These are phyloP conservation scores for Penicillium manginii DNA, from an alignment of 495 filamentous ascomycete species.

Conservation along the genomic window DNA sequence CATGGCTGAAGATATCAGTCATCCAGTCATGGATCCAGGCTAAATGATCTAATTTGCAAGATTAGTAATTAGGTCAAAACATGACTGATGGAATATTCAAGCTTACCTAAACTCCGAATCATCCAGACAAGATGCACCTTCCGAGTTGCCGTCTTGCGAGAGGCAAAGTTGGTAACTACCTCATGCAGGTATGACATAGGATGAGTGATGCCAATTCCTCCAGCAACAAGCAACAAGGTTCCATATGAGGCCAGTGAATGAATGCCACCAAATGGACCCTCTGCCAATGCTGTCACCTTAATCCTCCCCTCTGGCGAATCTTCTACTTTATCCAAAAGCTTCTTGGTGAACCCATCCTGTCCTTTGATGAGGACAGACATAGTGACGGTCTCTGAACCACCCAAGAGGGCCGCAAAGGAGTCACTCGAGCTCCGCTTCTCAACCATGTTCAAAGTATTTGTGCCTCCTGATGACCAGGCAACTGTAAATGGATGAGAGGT, in stretches of 20 bases:
- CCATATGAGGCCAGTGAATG: slow-evolving; percentile 57
- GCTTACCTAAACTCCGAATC: slow-evolving; percentile 43
- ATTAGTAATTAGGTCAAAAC: neutral
- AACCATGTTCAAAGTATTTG: slow-evolving; percentile 8
- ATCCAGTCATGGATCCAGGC: slow-evolving; percentile 52
- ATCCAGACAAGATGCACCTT: slow-evolving; percentile 47
- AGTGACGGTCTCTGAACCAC: slow-evolving; percentile 37
- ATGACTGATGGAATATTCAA: neutral
- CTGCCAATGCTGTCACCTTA: slow-evolving; percentile 51
- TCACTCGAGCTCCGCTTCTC: slow-evolving; percentile 40
- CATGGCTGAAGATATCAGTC: slow-evolving; percentile 41
- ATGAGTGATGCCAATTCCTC: slow-evolving; percentile 64
- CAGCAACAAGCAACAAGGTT: slow-evolving; percentile 58
- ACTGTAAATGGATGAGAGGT: slow-evolving; percentile 63
- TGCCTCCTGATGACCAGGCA: slow-evolving; percentile 47
- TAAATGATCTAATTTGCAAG: slow-evolving; percentile 36
- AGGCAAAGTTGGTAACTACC: slow-evolving; percentile 46
- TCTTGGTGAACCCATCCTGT: slow-evolving; percentile 57
- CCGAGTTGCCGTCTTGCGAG: slow-evolving; percentile 46
- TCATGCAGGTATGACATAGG: slow-evolving; percentile 57
- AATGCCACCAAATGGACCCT: slow-evolving; percentile 62
- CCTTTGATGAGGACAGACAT: slow-evolving; percentile 59
- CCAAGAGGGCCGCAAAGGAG: slow-evolving; percentile 39
- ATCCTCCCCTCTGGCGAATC: slow-evolving; percentile 44
- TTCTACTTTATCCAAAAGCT: slow-evolving; percentile 50